Conservation (phyloP, 768 basidiomycete genomes). For the Pseudohyphozyma bogoriensis region DNA sequence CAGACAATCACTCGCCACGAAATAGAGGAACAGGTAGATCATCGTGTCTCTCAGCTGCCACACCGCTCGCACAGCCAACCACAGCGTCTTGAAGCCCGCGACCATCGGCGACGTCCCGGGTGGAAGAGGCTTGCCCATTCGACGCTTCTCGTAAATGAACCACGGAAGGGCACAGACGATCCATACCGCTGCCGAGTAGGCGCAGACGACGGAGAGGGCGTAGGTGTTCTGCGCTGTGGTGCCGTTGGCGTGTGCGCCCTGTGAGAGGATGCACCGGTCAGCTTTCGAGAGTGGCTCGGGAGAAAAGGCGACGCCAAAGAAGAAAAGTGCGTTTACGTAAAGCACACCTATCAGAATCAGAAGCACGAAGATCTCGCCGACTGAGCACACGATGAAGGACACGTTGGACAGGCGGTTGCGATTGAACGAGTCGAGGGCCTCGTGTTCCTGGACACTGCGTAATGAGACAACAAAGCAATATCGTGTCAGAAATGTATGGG, state of each 20-base stretch:
- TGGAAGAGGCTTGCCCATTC: slow-evolving; percentile 35
- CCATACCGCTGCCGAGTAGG: slow-evolving; percentile 36
- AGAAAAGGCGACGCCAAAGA: too few species aligned
- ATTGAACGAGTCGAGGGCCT: slow-evolving; percentile 30
- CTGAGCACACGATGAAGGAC: slow-evolving; percentile 35
- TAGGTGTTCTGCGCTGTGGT: slow-evolving; percentile 32
- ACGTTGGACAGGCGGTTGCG: slow-evolving; percentile 35
- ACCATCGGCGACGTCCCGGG: not conserved
- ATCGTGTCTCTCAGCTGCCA: not conserved
- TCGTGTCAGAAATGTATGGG: not conserved
- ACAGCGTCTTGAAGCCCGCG: not conserved
- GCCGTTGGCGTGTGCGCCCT: slow-evolving; percentile 27
- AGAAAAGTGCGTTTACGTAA: too few species aligned
- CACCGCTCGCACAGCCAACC: not conserved
- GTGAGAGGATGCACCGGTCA: too few species aligned
- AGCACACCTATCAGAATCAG: slow-evolving; percentile 34
- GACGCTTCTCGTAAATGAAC: slow-evolving; percentile 34
- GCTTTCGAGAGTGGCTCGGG: too few species aligned
- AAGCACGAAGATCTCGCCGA: slow-evolving; percentile 34
- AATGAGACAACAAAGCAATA: too few species aligned
- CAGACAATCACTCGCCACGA: not conserved
- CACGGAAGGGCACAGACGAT: slow-evolving; percentile 35
- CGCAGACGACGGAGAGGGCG: slow-evolving; percentile 34
- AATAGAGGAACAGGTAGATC: not conserved
- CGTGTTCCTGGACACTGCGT: not conserved